Conservation (phyloP, 768 basidiomycete genomes). For the Phlebiopsis gigantea region DNA sequence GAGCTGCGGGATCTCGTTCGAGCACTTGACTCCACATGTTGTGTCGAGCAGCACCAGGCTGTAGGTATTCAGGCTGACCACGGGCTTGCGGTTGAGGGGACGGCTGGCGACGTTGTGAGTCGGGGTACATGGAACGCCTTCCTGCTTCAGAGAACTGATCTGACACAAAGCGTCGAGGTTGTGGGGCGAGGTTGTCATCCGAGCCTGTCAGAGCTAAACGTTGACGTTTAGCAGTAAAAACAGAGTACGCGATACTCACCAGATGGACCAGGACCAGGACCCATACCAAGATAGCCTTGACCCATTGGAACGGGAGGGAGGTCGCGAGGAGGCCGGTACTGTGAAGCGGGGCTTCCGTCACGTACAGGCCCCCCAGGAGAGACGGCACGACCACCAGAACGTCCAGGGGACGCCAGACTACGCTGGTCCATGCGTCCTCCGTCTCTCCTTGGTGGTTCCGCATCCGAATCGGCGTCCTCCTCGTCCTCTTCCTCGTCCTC, state of each 20-base stretch:
- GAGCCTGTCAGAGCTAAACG: conserved; percentile 24
- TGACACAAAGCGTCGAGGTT: conserved; percentile 43
- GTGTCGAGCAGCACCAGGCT: conserved; percentile 55
- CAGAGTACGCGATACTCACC: conserved; percentile 32
- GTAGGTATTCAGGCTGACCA: conserved; percentile 47
- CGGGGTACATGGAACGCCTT: conserved; percentile 45
- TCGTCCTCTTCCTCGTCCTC: conserved; percentile 70
- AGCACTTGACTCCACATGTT: conserved; percentile 88
- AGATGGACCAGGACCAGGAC: conserved; percentile 42
- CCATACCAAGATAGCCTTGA: conserved; percentile 28
- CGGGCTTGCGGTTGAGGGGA: conserved; percentile 27
- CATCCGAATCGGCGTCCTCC: conserved; percentile 62
- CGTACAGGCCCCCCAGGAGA: conserved; percentile 6
- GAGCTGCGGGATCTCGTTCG: conserved; percentile 51
- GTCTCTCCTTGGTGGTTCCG: conserved; percentile 26
- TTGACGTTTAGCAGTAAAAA: neutral
- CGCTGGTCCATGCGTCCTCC: conserved; percentile 19
- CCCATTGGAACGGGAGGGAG: conserved; percentile 55
- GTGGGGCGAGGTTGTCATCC: conserved; percentile 36
- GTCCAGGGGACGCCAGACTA: neutral
- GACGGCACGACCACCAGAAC: neutral
- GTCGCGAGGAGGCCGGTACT: conserved; percentile 53
- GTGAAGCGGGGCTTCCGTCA: conserved; percentile 27
- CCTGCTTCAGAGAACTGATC: conserved; percentile 49
- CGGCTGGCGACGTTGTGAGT: conserved; percentile 16